Evolutionary conservation across 2,329 filamentous ascomycete species (phyloP), one percentile per base, ranked within the genome.

Genomic region (Verticillium nubilum): DNA sequence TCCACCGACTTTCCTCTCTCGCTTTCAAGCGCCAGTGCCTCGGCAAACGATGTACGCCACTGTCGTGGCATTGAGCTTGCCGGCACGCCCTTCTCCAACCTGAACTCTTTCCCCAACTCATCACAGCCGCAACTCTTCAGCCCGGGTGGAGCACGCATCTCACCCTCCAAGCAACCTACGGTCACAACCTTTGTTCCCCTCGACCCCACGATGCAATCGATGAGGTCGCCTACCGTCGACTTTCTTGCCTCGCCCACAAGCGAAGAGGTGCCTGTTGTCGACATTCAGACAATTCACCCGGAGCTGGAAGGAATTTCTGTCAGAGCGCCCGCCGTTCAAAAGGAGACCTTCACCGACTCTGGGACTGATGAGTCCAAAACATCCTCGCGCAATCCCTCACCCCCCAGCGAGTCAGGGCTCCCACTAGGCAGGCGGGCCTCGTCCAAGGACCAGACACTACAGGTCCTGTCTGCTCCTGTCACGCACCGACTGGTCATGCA

Each of bases 241-340:
- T 77, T 77, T 56, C 66, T 76, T 4, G 65, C 66, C 2, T 67
- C 68, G 7, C 68, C 68, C 4, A 68, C 72, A 23, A 71, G 73
- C 52, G 69, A 69, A 27, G 70, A 69, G 4, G 69, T 78, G 1
- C 77, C 79, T 4, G 76, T 80, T 28, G 83, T 87, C 56, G 84
- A 86, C 60, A 80, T 87, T 10, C 78, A 81, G 52, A 78, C 81
- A 61, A 81, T 86, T 27, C 79, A 86, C 63, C 82, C 83, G 3
- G 79, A 80, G 29, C 72, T 86, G n/a, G 85, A 87, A 67, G 83
- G 84, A 6, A 82, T 87, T 56, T 77, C 80, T 1, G 76, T 87
- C 64, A 84, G 80, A 67, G 76, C 79, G 5, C 78, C 77, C 15
- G 82, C 82, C 1, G 73, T 86, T 15, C 76, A 80, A 66, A 80